Conservation (phyloP, 2,329 filamentous ascomycete genomes). For the Aspergillus unguis region DNA sequence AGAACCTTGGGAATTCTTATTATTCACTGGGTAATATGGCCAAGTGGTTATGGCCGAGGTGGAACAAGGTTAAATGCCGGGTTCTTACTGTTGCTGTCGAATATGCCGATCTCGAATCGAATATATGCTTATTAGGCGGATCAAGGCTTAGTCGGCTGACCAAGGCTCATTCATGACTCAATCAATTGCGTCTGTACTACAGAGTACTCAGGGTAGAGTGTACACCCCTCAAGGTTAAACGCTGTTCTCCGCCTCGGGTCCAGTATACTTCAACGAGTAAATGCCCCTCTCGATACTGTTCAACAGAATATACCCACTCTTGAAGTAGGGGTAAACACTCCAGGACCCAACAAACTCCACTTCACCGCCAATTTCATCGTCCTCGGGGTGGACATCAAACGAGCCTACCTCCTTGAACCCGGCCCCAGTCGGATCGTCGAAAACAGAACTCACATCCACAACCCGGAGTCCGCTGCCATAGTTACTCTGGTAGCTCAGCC, state of each 20-base stretch:
- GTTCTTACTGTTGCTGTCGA: no score
- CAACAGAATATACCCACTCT: conserved; percentile 15
- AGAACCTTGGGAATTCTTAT: no score
- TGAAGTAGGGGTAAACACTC: conserved; percentile 21
- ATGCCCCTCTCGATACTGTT: conserved; percentile 20
- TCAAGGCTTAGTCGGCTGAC: no score
- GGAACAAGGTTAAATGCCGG: no score
- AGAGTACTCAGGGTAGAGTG: no score
- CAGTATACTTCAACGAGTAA: conserved; percentile 20
- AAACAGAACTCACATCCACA: conserved; percentile 17
- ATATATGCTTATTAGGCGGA: no score
- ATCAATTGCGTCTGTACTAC: no score
- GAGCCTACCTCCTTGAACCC: conserved; percentile 17
- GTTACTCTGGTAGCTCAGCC: conserved; percentile 17
- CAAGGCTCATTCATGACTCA: no score
- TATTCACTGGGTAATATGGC: no score
- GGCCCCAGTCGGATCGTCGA: conserved; percentile 14
- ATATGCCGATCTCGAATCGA: no score
- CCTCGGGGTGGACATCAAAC: conserved; percentile 19
- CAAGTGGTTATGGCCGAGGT: no score
- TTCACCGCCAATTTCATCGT: conserved; percentile 13
- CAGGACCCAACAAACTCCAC: conserved; percentile 18
- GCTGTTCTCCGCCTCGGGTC: neutral
- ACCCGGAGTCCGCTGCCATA: conserved; percentile 20
- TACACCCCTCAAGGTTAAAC: no score